Evolutionary conservation across 2,329 filamentous ascomycete genomes (phyloP).

Genomic region (Fusarium beomiforme): DNA sequence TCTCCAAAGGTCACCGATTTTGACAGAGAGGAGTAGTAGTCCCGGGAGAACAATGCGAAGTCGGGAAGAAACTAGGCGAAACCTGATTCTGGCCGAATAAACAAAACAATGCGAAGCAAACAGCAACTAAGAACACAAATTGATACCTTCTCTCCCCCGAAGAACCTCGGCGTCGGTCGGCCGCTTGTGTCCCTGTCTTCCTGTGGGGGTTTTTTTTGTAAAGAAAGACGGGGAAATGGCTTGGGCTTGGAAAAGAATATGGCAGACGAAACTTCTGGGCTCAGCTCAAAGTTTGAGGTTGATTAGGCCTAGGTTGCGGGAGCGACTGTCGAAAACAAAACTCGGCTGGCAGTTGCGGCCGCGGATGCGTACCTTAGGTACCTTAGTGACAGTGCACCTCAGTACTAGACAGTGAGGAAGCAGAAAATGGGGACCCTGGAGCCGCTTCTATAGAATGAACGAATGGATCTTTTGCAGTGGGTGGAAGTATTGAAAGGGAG

Average conservation of each 20-base stretch:
- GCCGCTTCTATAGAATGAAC: constrained; percentile 24
- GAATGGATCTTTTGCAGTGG: constrained; percentile 2
- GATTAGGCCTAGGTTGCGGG: constrained; percentile 18
- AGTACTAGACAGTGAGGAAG: constrained; percentile 18
- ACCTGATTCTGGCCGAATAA: constrained; percentile 28
- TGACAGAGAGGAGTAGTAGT: constrained; percentile 20
- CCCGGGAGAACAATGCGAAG: constrained; percentile 22
- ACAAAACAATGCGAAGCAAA: constrained; percentile 17
- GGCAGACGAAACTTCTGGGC: constrained; percentile 16
- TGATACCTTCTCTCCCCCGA: constrained; percentile 9
- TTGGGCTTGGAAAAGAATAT: constrained; percentile 5
- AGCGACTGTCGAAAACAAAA: constrained; percentile 25
- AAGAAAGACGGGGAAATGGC: neutral
- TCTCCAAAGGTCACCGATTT: constrained; percentile 27
- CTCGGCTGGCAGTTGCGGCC: constrained; percentile 29
- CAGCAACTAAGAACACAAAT: constrained; percentile 13
- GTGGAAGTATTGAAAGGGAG: neutral
- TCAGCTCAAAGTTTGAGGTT: constrained; percentile 17
- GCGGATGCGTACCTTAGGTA: constrained; percentile 3
- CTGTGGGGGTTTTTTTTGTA: neutral
- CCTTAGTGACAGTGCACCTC: constrained; percentile 2
- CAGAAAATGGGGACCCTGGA: constrained; percentile 30
- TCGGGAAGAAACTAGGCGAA: constrained; percentile 35
- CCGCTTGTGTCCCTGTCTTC: constrained; percentile 19
- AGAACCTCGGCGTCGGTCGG: constrained; percentile 24